Base-by-base conservation (phyloP, 176 grass and related monocot genomes). In the Tuctoria greenei region DNA sequence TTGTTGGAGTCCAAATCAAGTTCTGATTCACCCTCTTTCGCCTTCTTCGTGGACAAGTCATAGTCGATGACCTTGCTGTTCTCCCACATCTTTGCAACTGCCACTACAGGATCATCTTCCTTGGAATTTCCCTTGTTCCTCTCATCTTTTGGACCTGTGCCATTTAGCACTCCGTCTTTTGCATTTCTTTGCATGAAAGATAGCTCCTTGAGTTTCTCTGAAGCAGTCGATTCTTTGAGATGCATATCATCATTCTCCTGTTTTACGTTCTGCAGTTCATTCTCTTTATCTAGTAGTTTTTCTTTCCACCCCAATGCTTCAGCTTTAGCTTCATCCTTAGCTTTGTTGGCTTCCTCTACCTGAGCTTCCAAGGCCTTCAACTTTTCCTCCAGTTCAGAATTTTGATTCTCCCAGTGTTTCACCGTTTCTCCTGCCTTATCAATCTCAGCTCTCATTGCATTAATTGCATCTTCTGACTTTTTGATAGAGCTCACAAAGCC, bases 221-320 rank as follows among this genome's bases (percentile, higher is more conserved):
- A 81, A 69, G 76, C 49, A 8, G 73, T 34, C 0, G 74, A 71
- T 61, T 87, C 77, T 85, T 65, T 85, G 16, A 28, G 55, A 41
- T 71, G 75, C 42, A 81, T 68, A 17, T 85, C 91, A 61, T 87
- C 62, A 64, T 87, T 90, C 55, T 90, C 54, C 36, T 81, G 83
- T 52, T 54, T 83, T 72, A 74, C 52, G 31, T 63, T 75, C n/a
- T 84, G 83, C 66, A 78, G 35, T 11, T 71, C 83, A 58, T 88
- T 84, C 66, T 93, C 83, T 76, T 90, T 93, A 59, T 80, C 84
- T 28, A 76, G 18, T 45, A 85, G 61, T 43, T 68, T 83, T 27
- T 92, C 86, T 43, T 92, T 92, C 77, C 87, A 86, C 20, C 24
- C 52, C 25, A 79, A 49, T 72, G 66, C 82, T 72, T 92, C 90